Percentiles rank a stretch among this genome's conserved stretches.
These are phyloP conservation scores for Saccharomycopsis hybrid DNA, from an alignment of 1,139 yeast genomes.

Conservation along the genomic window DNA sequence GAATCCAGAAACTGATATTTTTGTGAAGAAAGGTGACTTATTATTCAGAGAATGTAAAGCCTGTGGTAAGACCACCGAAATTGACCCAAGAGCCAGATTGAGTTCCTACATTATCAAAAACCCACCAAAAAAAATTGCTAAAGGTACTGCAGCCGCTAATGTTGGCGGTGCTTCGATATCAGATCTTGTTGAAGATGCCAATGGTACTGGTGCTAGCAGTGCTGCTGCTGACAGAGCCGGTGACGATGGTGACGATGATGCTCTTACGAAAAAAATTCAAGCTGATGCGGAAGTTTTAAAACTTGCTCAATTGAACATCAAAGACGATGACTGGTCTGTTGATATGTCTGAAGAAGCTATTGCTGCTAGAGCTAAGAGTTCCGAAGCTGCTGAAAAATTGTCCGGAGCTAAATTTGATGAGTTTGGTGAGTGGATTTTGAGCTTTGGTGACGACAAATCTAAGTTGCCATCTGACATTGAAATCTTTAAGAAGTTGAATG, in stretches of 20 bases:
- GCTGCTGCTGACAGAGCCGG: conserved; percentile 31
- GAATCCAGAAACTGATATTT: conserved; percentile 95
- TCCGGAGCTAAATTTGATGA: conserved; percentile 47
- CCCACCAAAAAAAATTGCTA: conserved; percentile 79
- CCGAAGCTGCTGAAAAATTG: conserved; percentile 31
- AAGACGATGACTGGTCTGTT: conserved; percentile 96
- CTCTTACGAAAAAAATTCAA: conserved; percentile 70
- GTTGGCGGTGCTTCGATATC: conserved; percentile 78
- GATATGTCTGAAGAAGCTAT: conserved; percentile 98
- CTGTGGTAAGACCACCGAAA: conserved; percentile 83
- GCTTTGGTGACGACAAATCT: conserved; percentile 46
- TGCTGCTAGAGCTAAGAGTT: conserved; percentile 81
- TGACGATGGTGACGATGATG: conserved; percentile 64
- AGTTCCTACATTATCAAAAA: conserved; percentile 84
- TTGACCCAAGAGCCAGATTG: conserved; percentile 84
- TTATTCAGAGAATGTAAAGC: conserved; percentile 96
- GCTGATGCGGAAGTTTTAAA: conserved; percentile 75
- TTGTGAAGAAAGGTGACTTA: conserved; percentile 68
- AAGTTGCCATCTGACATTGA: conserved; percentile 79
- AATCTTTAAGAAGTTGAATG: conserved; percentile 82
- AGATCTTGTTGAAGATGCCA: too few species aligned
- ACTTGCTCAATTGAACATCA: conserved; percentile 48
- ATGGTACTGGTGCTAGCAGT: conserved; percentile 29
- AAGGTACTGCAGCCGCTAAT: conserved; percentile 88
- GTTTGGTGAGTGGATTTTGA: conserved; percentile 85